A percentile compares a stretch with the other conserved stretches of the same genome.
phyloP scores from a whole-genome alignment of 371 early-diverging fungal genomes.

The Actinomortierella ambigua region DNA sequence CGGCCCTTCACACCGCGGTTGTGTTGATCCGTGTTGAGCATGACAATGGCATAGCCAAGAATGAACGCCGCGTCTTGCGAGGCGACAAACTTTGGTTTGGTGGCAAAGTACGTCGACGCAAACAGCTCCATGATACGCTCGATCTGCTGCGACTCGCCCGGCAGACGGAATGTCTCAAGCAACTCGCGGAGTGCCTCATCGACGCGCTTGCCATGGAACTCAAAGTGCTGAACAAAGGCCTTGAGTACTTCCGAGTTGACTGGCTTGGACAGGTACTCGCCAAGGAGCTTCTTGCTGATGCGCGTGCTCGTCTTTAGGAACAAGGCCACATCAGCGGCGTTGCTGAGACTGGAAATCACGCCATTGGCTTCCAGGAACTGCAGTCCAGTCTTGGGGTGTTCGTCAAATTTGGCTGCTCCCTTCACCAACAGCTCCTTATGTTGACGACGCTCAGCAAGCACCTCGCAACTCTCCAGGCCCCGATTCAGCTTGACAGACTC shows the following conservation, averaged over 20 bases:
- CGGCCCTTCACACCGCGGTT: conserved; percentile 78
- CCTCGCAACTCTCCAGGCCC: conserved; percentile 29
- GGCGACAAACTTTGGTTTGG: conserved; percentile 66
- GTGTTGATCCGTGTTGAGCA: conserved; percentile 96
- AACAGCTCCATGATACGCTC: conserved; percentile 90
- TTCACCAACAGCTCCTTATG: conserved; percentile 76
- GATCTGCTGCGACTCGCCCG: conserved; percentile 95
- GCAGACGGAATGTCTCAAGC: conserved; percentile 87
- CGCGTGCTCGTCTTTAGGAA: conserved; percentile 78
- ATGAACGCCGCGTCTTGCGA: conserved; percentile 79
- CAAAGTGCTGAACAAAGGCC: conserved; percentile 82
- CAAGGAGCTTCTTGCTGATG: conserved; percentile 80
- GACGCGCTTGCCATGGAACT: conserved; percentile 81
- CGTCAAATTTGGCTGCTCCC: conserved; percentile 85
- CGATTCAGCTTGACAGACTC: conserved; percentile 21
- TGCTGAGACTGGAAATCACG: conserved; percentile 57
- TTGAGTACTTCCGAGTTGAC: conserved; percentile 78
- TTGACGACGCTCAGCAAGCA: conserved; percentile 43
- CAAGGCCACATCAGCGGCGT: conserved; percentile 63
- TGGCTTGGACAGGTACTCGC: conserved; percentile 89
- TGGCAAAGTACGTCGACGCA: conserved; percentile 76
- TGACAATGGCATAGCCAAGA: conserved; percentile 87
- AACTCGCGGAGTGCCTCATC: conserved; percentile 88
- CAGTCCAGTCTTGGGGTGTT: conserved; percentile 85
- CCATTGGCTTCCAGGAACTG: conserved; percentile 65